Conservation (phyloP, 345 rosid genomes). For the Rhodomyrtus tomentosa region DNA sequence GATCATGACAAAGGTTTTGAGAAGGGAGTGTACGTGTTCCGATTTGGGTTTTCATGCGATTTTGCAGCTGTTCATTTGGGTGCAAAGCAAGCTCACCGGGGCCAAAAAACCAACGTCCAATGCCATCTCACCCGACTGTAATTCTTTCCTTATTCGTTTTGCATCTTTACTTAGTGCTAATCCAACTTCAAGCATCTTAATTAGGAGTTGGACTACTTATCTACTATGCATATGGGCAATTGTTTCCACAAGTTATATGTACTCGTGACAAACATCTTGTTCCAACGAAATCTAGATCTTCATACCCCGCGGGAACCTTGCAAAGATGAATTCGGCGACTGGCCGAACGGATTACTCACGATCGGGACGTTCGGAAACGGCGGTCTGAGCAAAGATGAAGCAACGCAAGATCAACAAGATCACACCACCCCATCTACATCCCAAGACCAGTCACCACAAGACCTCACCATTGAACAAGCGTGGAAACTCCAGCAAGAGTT, state of each 20-base stretch:
- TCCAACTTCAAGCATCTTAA: neutral
- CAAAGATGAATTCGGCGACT: slow-evolving; percentile 47
- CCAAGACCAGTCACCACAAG: neutral
- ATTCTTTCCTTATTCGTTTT: slow-evolving; percentile 3
- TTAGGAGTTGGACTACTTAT: neutral
- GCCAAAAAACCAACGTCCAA: slow-evolving; percentile 8
- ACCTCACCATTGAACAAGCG: slow-evolving; percentile 8
- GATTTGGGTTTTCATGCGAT: neutral
- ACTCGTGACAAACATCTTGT: neutral
- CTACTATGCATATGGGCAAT: neutral
- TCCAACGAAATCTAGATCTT: neutral
- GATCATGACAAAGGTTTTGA: no score
- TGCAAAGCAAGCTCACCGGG: slow-evolving; percentile 45
- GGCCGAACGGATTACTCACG: slow-evolving; percentile 54
- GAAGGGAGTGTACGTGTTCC: neutral
- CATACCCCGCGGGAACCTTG: slow-evolving; percentile 4
- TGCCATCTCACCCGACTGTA: slow-evolving; percentile 19
- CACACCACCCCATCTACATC: neutral
- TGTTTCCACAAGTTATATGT: neutral
- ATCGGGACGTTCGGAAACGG: slow-evolving; percentile 78
- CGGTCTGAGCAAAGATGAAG: slow-evolving; percentile 9
- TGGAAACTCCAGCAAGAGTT: slow-evolving; percentile 22
- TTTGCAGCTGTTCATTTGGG: slow-evolving; percentile 57
- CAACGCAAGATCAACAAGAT: slow-evolving; percentile 1
- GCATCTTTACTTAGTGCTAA: neutral